Evolutionary conservation across 257 asterid species (phyloP), one percentile per base, ranked within the genome.

Genomic region (Solanum megistacrolobum): DNA sequence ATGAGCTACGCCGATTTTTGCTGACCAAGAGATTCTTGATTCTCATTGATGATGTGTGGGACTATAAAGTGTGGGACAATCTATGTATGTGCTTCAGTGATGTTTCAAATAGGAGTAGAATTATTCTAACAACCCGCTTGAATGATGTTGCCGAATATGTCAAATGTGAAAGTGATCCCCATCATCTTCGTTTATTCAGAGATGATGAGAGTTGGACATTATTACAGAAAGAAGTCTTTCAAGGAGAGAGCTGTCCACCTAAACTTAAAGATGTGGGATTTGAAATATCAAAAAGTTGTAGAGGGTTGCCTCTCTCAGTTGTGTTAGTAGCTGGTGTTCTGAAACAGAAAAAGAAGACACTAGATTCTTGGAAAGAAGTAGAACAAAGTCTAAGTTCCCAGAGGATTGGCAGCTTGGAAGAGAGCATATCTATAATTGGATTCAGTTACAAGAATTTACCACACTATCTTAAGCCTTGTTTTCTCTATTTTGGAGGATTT

Each of bases 391-490:
- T 81, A 46, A 62, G 85, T 81, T 81, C 68, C 29, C 68, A 81
- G 68, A 81, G 41, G 39, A 27, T 81, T 25, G 85, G 85, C 41
- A 46, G 41, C 85, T 81, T 81, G 25, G 85, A 18, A 29, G 85
- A 81, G 36, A 84, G 87, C 78, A 84, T 41, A 12, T 62, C 65
- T 8, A 84, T 88, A n/a, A 27, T 88, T 69, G 90, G 66, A 85
- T 69, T 88, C 46, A 88, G 90, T 39, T 88, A 88, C 76, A 60
- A 43, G 32, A 39, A 88, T 73, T 75, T 88, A 55, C 85, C 90
- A 23, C 88, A 41, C n/a, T 23, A 41, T 74, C 85, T 88, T 46
- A 88, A 88, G 43, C 75, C 75, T 65, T 88, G 88, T 78, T 88
- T 88, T 46, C 84, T 76, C 60, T 65, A 85, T 18, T 85, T 88